phyloP scores from a whole-genome alignment of 495 filamentous ascomycete genomes.

The Talaromyces borbonicus region DNA sequence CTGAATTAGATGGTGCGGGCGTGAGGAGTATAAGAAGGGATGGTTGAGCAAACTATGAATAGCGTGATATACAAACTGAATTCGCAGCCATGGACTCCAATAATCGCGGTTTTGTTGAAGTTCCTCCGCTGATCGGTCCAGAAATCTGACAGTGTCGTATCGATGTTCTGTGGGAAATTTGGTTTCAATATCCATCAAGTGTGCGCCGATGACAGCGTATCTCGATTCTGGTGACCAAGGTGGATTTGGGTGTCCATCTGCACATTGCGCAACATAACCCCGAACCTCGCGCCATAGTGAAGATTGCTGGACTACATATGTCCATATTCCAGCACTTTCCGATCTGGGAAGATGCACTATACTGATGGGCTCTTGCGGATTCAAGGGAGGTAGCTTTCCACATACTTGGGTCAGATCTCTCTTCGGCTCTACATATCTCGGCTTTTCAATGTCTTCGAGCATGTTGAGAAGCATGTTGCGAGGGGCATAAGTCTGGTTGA shows the following conservation, averaged over 20 bases:
- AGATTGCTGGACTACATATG: slow-evolving; percentile 6
- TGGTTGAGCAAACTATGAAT: slow-evolving; percentile 9
- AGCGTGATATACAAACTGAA: slow-evolving; percentile 3
- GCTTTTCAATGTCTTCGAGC: slow-evolving; percentile 6
- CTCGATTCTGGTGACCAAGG: slow-evolving; percentile 7
- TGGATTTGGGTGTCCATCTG: slow-evolving; percentile 5
- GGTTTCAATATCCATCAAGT: slow-evolving; percentile 7
- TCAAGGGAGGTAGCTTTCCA: slow-evolving; percentile 1
- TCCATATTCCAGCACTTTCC: slow-evolving; percentile 4
- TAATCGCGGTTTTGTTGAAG: slow-evolving; percentile 5
- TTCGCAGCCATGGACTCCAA: slow-evolving; percentile 5
- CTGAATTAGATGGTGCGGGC: slow-evolving; percentile 1
- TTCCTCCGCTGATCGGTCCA: not conserved
- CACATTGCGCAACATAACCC: slow-evolving; percentile 7
- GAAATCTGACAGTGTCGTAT: slow-evolving; percentile 4
- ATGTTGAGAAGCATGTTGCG: slow-evolving; percentile 4
- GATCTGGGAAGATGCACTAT: not conserved
- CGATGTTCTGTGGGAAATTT: slow-evolving; percentile 5
- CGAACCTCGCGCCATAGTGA: slow-evolving; percentile 7
- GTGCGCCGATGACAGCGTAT: slow-evolving; percentile 3
- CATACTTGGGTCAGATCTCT: not conserved
- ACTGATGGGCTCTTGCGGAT: not conserved
- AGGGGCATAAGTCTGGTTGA: slow-evolving; percentile 7
- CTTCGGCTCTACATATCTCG: slow-evolving; percentile 6
- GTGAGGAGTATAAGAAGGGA: slow-evolving; percentile 6